Evolutionary conservation across 331 rosid genomes (phyloP).

Genomic region (Spiraea crenata): DNA sequence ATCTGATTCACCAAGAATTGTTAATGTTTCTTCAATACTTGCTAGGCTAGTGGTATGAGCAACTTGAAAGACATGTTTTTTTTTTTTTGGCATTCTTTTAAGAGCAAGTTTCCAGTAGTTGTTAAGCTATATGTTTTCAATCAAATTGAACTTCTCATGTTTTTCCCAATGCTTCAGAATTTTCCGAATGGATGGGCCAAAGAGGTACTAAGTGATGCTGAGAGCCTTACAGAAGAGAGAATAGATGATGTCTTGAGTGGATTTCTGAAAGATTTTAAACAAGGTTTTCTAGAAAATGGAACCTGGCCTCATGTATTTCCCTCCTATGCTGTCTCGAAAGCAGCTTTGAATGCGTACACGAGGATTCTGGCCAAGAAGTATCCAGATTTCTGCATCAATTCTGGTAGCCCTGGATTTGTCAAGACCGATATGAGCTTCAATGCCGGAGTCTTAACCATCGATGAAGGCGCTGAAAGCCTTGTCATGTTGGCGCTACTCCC

Average conservation of each 20-base stretch:
- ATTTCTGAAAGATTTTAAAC: conserved; percentile 36
- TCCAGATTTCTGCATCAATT: conserved; percentile 16
- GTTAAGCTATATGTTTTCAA: no score
- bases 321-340: conserved; percentile 36
- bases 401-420: no score
- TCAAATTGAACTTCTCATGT: background rate
- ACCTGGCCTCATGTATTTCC: conserved; percentile 27
- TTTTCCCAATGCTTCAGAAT: conserved; percentile 16
- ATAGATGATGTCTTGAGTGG: conserved; percentile 33
- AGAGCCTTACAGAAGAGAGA: conserved; percentile 38
- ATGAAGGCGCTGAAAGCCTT: conserved; percentile 46
- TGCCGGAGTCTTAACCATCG: conserved; percentile 26
- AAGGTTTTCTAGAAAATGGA: conserved; percentile 30
- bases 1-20: conserved; percentile 23
- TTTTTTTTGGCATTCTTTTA: no score
- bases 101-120: no score
- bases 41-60: background rate
- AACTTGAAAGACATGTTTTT: background rate
- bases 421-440: conserved; percentile 30
- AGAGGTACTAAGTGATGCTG: background rate
- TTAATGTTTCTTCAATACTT: background rate
- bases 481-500: conserved; percentile 40
- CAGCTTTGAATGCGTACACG: conserved; percentile 34
- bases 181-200: conserved; percentile 37
- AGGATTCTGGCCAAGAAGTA: conserved; percentile 34